Evolutionary conservation across 1,284 basidiomycete genomes (phyloP).

Genomic region (Phlebopus sp.): DNA sequence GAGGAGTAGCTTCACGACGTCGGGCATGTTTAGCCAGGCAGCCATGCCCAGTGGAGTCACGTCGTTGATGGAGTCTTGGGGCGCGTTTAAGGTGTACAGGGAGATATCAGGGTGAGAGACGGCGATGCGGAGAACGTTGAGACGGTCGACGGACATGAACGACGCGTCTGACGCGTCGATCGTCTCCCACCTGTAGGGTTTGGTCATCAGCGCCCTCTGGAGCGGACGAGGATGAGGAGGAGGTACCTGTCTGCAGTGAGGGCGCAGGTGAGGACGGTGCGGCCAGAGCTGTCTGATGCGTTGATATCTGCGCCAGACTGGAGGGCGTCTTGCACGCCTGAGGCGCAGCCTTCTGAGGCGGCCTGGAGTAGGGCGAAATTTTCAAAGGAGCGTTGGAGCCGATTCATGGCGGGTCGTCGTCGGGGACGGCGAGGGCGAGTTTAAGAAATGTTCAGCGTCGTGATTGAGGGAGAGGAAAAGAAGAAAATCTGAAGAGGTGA

Average conservation of each 20-base stretch:
- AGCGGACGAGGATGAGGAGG: not conserved
- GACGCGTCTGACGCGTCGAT: slow-evolving; percentile 66
- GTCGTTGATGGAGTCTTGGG: slow-evolving; percentile 60
- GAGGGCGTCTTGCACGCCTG: slow-evolving; percentile 51
- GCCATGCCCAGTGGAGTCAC: slow-evolving; percentile 74
- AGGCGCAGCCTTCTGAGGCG: slow-evolving; percentile 54
- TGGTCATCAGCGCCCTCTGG: not conserved
- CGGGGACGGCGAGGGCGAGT: slow-evolving; percentile 22
- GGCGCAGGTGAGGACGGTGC: slow-evolving; percentile 61
- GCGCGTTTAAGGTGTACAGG: slow-evolving; percentile 65
- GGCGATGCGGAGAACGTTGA: slow-evolving; percentile 53
- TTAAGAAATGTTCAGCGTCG: slow-evolving; percentile 9
- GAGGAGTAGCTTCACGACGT: slow-evolving; percentile 55
- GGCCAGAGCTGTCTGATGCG: slow-evolving; percentile 53
- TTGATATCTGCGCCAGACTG: slow-evolving; percentile 64
- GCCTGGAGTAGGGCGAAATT: slow-evolving; percentile 53
- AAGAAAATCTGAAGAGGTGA: not conserved
- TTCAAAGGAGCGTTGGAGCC: slow-evolving; percentile 41
- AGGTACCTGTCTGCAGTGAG: slow-evolving; percentile 65
- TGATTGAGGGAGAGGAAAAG: slow-evolving; percentile 10
- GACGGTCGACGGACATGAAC: slow-evolving; percentile 52
- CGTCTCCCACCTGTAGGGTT: slow-evolving; percentile 54
- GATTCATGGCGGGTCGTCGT: slow-evolving; percentile 37
- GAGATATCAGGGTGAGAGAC: slow-evolving; percentile 54
- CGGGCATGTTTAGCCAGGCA: slow-evolving; percentile 64